These are phyloP conservation scores for Chlorociboria aeruginascens DNA, from an alignment of 495 filamentous ascomycete species.

Conservation along the genomic window DNA sequence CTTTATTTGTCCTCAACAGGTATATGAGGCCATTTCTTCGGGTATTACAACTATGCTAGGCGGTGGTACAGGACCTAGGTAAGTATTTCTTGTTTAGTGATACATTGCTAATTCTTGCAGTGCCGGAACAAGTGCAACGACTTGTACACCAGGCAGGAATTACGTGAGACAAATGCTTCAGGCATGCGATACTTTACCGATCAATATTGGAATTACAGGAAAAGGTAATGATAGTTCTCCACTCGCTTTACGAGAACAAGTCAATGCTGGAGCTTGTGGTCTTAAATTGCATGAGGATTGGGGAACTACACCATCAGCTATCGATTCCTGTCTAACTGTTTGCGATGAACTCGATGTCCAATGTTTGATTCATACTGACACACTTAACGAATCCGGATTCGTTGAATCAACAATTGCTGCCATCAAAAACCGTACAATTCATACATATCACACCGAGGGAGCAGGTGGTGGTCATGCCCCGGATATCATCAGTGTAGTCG, in stretches of 20 bases:
- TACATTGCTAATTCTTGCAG: constrained; percentile 28
- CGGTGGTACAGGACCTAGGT: constrained; percentile 84
- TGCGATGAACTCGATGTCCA: constrained; percentile 91
- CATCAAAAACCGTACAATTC: constrained; percentile 84
- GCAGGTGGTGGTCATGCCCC: constrained; percentile 94
- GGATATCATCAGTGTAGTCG: constrained; percentile 91
- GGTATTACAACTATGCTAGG: constrained; percentile 90
- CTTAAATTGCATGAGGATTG: constrained; percentile 98
- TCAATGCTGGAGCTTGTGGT: constrained; percentile 73
- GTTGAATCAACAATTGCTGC: constrained; percentile 85
- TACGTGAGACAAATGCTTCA: constrained; percentile 92
- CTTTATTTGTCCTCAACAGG: constrained; percentile 95
- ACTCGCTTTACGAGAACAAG: constrained; percentile 65
- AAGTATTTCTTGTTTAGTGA: not conserved
- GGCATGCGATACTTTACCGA: constrained; percentile 71
- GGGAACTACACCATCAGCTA: constrained; percentile 86
- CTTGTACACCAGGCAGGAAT: constrained; percentile 77
- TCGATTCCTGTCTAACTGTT: constrained; percentile 77
- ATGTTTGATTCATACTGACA: constrained; percentile 95
- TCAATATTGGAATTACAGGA: constrained; percentile 90
- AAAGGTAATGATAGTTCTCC: constrained; percentile 88
- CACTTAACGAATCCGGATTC: constrained; percentile 93
- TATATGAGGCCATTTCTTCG: constrained; percentile 70
- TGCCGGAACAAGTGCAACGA: constrained; percentile 90
- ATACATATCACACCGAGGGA: constrained; percentile 98